Base-by-base conservation (phyloP, 2,329 filamentous ascomycete genomes). In the Xylariomycetidae sp. region DNA sequence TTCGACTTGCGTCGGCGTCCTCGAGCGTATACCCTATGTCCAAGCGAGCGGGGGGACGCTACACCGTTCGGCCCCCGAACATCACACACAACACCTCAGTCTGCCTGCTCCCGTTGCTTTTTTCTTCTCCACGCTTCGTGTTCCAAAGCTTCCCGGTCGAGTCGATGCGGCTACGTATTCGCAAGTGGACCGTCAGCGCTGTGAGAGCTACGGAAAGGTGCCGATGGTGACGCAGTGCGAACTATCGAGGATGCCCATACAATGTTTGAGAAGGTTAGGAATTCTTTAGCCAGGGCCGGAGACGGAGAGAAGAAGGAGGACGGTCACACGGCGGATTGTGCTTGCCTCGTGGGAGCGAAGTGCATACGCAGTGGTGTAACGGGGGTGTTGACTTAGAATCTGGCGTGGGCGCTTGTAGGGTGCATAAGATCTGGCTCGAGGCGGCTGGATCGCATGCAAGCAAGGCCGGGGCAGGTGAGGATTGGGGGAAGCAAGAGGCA, bases 31-130 rank as follows among this genome's bases (percentile, higher is more conserved):
- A 55, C 54, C 52, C 49, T 54, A 54, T 57, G 52, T 62, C 58
- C 58, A 52, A 53, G 54, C 52, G 52, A 52, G 54, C 52, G 50
- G 49, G 49, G 47, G 51, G 49, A 55, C 55, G 59, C 59, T 62
- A 63, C 56, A 61, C 59, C 55, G 49, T 57, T 57, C 50, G 55
- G 52, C 43, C 50, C 53, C 51, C 56, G 56, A 54, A 54, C 62
- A 64, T 65, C 53, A 61, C 59, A 63, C 57, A 56, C 58, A 57
- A 57, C 54, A 58, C 49, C 44, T 48, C 43, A 47, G 44, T 33
- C 58, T 60, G 58, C 56, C 54, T 50, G 54, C 54, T 62, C 52
- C 59, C 58, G 54, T n/a, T n/a, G 51, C 45, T 36, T 44, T 39
- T 38, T 47, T 43, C 39, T 40, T 44, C 41, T 39, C 44, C 43